phyloP scores from a whole-genome alignment of 2,329 filamentous ascomycete genomes.

The Talaromyces funiculosus region DNA sequence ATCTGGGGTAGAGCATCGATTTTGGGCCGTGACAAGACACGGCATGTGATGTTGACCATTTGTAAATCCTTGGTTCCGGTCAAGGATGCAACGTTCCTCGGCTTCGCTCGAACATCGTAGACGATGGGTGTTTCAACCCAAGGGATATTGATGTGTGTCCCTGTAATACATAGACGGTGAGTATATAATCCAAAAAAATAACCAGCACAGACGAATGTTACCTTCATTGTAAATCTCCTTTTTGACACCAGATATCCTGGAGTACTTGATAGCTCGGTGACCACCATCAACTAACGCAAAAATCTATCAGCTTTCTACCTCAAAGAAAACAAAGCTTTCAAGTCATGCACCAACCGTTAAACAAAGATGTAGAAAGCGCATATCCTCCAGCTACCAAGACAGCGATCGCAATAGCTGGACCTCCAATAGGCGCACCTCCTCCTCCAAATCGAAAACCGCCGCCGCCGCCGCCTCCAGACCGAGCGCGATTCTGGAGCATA shows the following conservation, averaged over 20 bases:
- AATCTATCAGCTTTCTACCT: constrained; percentile 1
- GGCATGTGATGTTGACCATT: constrained; percentile 99
- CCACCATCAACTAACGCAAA: constrained; percentile 74
- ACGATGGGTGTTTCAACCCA: constrained; percentile 97
- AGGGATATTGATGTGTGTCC: constrained; percentile 87
- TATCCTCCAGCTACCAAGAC: constrained; percentile 45
- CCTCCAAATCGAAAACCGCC: constrained; percentile 50
- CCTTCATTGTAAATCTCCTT: constrained; percentile 97
- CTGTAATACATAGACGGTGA: constrained; percentile 39
- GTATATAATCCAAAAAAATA: neutral
- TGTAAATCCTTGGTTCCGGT: constrained; percentile 98
- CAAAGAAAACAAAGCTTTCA: neutral
- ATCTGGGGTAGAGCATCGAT: constrained; percentile 90
- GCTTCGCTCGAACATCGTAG: constrained; percentile 97
- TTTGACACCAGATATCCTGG: constrained; percentile 82
- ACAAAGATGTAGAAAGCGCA: constrained; percentile 53
- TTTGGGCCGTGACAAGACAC: constrained; percentile 89
- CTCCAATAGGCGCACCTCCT: constrained; percentile 47
- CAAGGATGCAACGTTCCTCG: constrained; percentile 90
- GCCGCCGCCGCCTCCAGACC: constrained; percentile 46
- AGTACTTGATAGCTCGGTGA: constrained; percentile 98
- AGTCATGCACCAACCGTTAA: constrained; percentile 52
- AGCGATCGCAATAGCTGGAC: constrained; percentile 49
- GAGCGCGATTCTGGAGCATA: constrained; percentile 51
- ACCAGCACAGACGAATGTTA: constrained; percentile 31